These are phyloP conservation scores for Lathyrus tuberosus DNA, from an alignment of 306 rosid genomes.

Conservation along the genomic window DNA sequence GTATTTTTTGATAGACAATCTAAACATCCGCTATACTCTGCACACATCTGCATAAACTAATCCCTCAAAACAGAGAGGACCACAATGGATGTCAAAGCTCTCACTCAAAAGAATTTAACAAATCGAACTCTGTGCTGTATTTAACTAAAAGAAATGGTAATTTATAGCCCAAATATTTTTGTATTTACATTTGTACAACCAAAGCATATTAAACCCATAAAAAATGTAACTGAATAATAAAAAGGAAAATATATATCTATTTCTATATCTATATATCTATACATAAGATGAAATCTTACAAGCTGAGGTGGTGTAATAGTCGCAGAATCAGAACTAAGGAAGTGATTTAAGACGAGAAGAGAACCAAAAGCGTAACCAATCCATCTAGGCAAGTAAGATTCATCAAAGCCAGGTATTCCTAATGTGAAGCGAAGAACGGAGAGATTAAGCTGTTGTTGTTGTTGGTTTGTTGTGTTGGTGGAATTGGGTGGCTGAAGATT, in stretches of 20 bases:
- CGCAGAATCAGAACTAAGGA: conserved; percentile 61
- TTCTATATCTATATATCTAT: background rate
- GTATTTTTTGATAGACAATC: background rate
- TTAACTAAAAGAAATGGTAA: background rate
- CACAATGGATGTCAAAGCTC: no score
- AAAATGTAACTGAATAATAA: background rate
- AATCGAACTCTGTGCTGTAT: no score
- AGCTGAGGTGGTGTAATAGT: conserved; percentile 62
- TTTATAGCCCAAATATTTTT: background rate
- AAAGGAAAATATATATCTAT: background rate
- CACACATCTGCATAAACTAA: no score
- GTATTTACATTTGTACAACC: background rate
- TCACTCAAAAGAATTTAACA: no score
- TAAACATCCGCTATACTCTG: no score
- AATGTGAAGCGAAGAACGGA: conserved; percentile 91
- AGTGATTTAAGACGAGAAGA: conserved; percentile 72
- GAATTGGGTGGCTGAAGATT: conserved; percentile 49
- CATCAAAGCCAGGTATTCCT: conserved; percentile 93
- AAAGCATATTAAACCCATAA: background rate
- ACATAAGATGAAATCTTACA: conserved; percentile 43
- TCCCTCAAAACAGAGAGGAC: no score
- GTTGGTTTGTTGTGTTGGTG: conserved; percentile 37
- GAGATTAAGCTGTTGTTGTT: conserved; percentile 64
- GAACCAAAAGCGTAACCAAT: conserved; percentile 92
- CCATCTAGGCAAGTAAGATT: conserved; percentile 97